These are phyloP conservation scores for Aspergillus thermomutatus DNA, from an alignment of 2,329 filamentous ascomycete genomes.

Conservation along the genomic window DNA sequence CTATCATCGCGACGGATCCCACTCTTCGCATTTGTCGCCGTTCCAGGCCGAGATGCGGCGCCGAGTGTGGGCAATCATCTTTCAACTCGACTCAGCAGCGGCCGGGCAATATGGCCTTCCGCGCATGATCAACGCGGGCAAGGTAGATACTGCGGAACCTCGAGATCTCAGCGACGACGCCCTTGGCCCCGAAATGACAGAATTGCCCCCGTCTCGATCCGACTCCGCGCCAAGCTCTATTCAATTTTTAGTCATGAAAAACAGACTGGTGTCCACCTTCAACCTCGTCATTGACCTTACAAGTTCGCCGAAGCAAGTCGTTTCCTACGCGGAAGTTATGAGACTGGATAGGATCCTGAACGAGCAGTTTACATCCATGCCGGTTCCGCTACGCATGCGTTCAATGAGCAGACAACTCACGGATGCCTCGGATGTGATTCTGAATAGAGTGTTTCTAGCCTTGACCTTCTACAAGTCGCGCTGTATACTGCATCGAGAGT, in stretches of 20 bases:
- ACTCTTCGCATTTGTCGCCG: conserved; percentile 31
- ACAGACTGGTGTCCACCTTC: conserved; percentile 1
- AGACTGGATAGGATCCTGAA: conserved; percentile 19
- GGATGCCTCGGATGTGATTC: neutral
- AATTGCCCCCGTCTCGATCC: conserved; percentile 27
- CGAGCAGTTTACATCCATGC: conserved; percentile 13
- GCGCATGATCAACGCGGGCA: conserved; percentile 34
- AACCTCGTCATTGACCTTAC: conserved; percentile 11
- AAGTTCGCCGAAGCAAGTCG: conserved; percentile 4
- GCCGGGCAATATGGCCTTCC: conserved; percentile 40
- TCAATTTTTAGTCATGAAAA: conserved; percentile 9
- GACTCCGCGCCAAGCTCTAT: conserved; percentile 22
- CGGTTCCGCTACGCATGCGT: conserved; percentile 11
- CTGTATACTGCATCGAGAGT: conserved; percentile 6
- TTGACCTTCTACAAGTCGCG: conserved; percentile 6
- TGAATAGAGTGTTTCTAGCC: neutral
- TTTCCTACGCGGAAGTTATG: conserved; percentile 15
- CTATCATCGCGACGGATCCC: conserved; percentile 41
- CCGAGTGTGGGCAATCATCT: conserved; percentile 31
- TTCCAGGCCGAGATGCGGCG: conserved; percentile 38
- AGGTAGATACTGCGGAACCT: conserved; percentile 39
- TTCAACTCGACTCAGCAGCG: conserved; percentile 37
- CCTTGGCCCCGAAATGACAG: conserved; percentile 32
- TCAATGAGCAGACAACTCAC: conserved; percentile 6
- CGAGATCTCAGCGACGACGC: conserved; percentile 42